Conservation (phyloP, 2,329 filamentous ascomycete genomes). For the Aureobasidium sp. region DNA sequence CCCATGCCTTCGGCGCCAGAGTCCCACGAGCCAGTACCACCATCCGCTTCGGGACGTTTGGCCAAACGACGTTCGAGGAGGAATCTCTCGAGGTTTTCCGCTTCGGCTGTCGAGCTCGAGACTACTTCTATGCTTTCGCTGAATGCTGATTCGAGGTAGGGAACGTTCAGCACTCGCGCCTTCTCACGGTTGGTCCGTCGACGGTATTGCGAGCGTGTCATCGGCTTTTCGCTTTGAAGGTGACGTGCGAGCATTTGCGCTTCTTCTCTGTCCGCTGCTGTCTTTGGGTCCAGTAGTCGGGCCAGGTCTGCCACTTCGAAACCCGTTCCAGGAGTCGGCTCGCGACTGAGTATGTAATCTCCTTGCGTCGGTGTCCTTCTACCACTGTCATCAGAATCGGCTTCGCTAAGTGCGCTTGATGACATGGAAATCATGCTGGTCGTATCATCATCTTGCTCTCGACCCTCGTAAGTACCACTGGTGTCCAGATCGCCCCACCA, state of each 20-base stretch:
- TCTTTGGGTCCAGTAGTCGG: constrained; percentile 72
- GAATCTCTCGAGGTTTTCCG: constrained; percentile 51
- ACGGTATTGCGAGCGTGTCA: constrained; percentile 76
- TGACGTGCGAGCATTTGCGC: constrained; percentile 76
- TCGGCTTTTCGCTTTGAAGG: constrained; percentile 60
- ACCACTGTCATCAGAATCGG: constrained; percentile 41
- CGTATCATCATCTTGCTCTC: constrained; percentile 53
- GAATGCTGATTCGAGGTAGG: constrained; percentile 31
- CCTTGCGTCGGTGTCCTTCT: constrained; percentile 67
- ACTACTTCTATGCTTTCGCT: constrained; percentile 33
- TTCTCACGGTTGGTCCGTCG: constrained; percentile 62
- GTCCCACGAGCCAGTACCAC: constrained; percentile 50
- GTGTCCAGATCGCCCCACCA: constrained; percentile 78
- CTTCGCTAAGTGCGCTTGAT: constrained; percentile 37
- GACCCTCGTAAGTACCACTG: constrained; percentile 68
- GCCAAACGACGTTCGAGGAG: constrained; percentile 48
- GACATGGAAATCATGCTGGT: constrained; percentile 73
- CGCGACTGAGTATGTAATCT: constrained; percentile 44
- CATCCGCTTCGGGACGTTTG: constrained; percentile 33
- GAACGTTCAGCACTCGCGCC: constrained; percentile 52
- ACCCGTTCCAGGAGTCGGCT: constrained; percentile 55
- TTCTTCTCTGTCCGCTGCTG: constrained; percentile 69
- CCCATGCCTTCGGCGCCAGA: constrained; percentile 68
- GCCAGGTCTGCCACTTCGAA: constrained; percentile 65
- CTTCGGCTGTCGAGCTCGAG: constrained; percentile 47